phyloP scores from a whole-genome alignment of 2,329 filamentous ascomycete genomes.

The Chalaropsis ovoidea region DNA sequence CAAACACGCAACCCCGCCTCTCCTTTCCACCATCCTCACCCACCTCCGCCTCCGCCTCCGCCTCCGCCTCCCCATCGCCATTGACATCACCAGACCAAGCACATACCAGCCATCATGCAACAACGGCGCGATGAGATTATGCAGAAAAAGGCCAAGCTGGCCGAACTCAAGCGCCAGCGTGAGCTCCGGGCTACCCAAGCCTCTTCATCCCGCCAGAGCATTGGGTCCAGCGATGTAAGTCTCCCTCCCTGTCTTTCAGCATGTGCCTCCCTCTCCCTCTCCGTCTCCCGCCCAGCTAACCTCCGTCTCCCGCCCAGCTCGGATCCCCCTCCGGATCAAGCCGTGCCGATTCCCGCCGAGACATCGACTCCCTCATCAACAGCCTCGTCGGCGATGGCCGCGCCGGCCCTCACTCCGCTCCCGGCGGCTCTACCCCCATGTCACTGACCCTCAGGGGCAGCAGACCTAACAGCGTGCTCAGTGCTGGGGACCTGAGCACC shows the following conservation, averaged over 20 bases:
- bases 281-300: constrained; percentile 13
- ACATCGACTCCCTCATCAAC: constrained; percentile 78
- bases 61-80: background rate
- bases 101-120: constrained; percentile 35
- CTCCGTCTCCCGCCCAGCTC: constrained; percentile 5
- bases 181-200: constrained; percentile 73
- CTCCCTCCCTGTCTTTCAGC: constrained; percentile 18
- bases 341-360: constrained; percentile 58
- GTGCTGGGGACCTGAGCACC: constrained; percentile 68
- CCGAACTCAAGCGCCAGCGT: constrained; percentile 86
- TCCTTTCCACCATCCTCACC: background rate
- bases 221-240: constrained; percentile 59
- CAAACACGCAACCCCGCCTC: constrained; percentile 5
- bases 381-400: constrained; percentile 71
- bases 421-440: constrained; percentile 40
- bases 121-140: constrained; percentile 91
- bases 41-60: background rate
- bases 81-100: background rate
- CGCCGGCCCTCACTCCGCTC: constrained; percentile 56
- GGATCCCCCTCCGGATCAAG: constrained; percentile 28
- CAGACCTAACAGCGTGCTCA: constrained; percentile 77
- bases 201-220: constrained; percentile 56
- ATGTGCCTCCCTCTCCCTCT: constrained; percentile 18
- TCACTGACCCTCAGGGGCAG: constrained; percentile 62
- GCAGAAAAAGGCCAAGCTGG: constrained; percentile 93